Base-by-base conservation (phyloP, 257 asterid species). In the Nicotiana paniculata region DNA sequence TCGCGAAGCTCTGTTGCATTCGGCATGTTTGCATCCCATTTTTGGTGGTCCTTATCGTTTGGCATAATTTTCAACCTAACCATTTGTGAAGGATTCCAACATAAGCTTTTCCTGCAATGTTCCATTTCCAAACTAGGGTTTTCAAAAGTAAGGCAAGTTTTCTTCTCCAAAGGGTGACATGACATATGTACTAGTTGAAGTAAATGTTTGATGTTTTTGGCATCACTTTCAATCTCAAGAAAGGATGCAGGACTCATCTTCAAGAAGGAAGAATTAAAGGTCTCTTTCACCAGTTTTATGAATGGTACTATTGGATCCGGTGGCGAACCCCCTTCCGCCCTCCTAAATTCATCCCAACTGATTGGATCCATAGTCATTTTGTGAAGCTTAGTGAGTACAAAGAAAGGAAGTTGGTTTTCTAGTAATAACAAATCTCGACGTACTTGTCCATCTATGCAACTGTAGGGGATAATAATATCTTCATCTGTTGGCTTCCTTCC, bases 141-240 rank as follows among this genome's bases (percentile, higher is more conserved):
- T 1, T 37, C 43, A 37, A 0, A 8, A 37, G 43, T 37, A 37
- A 37, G 43, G 43, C 43, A 5, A 37, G 43, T 37, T 37, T 37
- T 37, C 43, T 37, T 37, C 43, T 37, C 8, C 8, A 6, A 37
- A 37, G 9, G 7, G 9, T 37, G 76, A 43, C 55, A 80, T 54
- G 21, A 74, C 13, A 37, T 37, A 1, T 37, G 8, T 37, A 37
- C 43, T 37, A 37, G 9, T 35, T 80, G 84, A 59, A 84, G 77
- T 70, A 84, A 72, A 63, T 84, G 84, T 57, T 80, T 84, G 76
- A 70, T 79, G 17, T 64, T 77, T 12, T 21, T 28, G 18, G 33
- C 77, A 58, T 37, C 77, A 12, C 43, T n/a, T 55, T 80, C 77
- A 15, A 1, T 16, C n/a, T 32, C 9, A 30, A 33, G n/a, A 17